A percentile compares a stretch with the other conserved stretches of the same genome.
Conservation (phyloP, 2,329 filamentous ascomycete genomes). For the Fusarium nurragi region DNA sequence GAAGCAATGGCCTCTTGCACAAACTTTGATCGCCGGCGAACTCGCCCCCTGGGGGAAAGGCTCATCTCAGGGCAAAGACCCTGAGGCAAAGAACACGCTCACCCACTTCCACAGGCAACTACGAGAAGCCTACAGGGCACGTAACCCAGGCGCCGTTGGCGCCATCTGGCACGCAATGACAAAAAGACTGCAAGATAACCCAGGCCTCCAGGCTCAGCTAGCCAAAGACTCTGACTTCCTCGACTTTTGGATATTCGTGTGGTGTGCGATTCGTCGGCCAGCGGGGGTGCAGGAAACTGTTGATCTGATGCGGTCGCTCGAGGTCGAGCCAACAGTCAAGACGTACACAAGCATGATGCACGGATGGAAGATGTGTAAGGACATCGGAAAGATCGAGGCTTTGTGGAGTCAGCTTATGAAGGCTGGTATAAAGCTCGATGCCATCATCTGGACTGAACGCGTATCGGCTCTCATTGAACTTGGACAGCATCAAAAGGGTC, state of each 20-base stretch:
- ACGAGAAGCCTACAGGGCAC: constrained; percentile 43
- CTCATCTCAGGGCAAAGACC: constrained; percentile 3
- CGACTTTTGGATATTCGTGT: constrained; percentile 54
- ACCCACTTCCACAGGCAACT: constrained; percentile 45
- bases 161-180: constrained; percentile 50
- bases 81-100: not conserved
- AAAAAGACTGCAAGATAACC: constrained; percentile 37
- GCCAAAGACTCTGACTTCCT: constrained; percentile 49
- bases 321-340: constrained; percentile 66
- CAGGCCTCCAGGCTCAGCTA: constrained; percentile 43
- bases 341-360: constrained; percentile 80
- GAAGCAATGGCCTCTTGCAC: constrained; percentile 44
- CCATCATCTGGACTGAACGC: constrained; percentile 73
- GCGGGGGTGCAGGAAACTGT: constrained; percentile 50
- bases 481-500: constrained; percentile 63
- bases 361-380: constrained; percentile 70
- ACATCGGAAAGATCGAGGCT: constrained; percentile 67
- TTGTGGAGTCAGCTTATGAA: constrained; percentile 73
- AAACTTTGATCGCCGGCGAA: constrained; percentile 38
- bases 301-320: constrained; percentile 56
- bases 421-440: constrained; percentile 69
- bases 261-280: constrained; percentile 49
- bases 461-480: constrained; percentile 72
- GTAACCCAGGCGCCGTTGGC: constrained; percentile 44
- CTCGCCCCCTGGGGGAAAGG: constrained; percentile 37